Percentiles rank a stretch among this genome's conserved stretches.
These are phyloP conservation scores for Cladophialophora psammophila DNA, from an alignment of 2,329 filamentous ascomycete genomes.

Conservation along the genomic window DNA sequence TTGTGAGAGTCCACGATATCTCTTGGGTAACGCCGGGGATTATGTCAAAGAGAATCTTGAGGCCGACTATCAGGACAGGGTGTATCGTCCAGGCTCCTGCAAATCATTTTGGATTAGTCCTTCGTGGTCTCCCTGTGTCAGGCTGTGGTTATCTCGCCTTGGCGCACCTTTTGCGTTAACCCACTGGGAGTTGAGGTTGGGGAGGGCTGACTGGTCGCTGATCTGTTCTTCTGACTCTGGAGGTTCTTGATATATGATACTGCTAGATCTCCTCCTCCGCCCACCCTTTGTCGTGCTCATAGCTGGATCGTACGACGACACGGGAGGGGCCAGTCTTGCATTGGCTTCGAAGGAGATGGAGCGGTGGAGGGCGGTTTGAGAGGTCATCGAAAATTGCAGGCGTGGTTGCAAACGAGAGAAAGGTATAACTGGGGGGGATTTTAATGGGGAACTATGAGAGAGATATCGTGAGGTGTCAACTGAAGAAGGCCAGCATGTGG, in stretches of 20 bases:
- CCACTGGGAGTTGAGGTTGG: slow-evolving; percentile 98
- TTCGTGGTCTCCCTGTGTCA: slow-evolving; percentile 27
- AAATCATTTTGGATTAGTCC: slow-evolving; percentile 18
- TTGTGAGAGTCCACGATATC: slow-evolving; percentile 97
- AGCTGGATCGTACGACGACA: slow-evolving; percentile 59
- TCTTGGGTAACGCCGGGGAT: slow-evolving; percentile 96
- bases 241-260: slow-evolving; percentile 97
- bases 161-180: slow-evolving; percentile 94
- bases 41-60: slow-evolving; percentile 97
- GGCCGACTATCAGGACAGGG: slow-evolving; percentile 84
- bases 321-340: slow-evolving; percentile 68
- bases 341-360: slow-evolving; percentile 91
- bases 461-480: slow-evolving; percentile 2
- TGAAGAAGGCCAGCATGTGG: slow-evolving; percentile 8
- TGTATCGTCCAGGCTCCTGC: slow-evolving; percentile 98
- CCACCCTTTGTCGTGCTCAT: slow-evolving; percentile 71
- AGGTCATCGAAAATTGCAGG: slow-evolving; percentile 37
- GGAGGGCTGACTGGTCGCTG: slow-evolving; percentile 91
- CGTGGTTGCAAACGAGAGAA: not conserved
- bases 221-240: slow-evolving; percentile 96
- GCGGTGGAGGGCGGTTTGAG: slow-evolving; percentile 79
- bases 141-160: not conserved
- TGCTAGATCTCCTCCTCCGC: slow-evolving; percentile 93
- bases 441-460: not conserved
- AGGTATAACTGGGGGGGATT: not conserved